Conservation (phyloP, 2,329 filamentous ascomycete genomes). For the Cladosporium sp. region DNA sequence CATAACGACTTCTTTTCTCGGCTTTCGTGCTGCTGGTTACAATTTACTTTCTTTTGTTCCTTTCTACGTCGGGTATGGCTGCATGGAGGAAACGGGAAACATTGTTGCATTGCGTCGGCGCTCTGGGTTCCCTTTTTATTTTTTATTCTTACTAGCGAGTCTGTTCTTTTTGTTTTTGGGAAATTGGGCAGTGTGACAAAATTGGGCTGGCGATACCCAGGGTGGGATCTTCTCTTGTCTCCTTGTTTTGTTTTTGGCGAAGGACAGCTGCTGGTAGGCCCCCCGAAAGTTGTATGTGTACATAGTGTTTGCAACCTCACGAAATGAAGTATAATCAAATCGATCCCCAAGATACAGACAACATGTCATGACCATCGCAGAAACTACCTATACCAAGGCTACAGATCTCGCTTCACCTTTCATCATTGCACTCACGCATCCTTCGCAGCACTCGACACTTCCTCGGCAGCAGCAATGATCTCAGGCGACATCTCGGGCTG, state of each 20-base stretch:
- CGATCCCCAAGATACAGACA: background rate
- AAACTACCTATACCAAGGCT: background rate
- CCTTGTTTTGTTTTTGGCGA: background rate
- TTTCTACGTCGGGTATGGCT: background rate
- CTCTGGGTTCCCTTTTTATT: background rate
- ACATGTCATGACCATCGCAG: background rate
- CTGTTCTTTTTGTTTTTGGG: background rate
- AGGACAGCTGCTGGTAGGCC: background rate
- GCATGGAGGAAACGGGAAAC: background rate
- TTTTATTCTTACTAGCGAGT: background rate
- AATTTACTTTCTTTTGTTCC: background rate
- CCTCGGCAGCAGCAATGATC: background rate
- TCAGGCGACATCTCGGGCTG: background rate
- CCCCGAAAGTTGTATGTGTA: background rate
- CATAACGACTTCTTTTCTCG: background rate
- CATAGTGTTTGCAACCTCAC: background rate
- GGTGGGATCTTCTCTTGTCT: background rate
- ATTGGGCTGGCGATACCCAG: background rate
- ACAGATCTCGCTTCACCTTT: background rate
- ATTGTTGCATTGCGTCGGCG: constrained; percentile 14
- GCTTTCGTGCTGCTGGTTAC: background rate
- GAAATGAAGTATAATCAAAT: background rate
- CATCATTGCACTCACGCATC: background rate
- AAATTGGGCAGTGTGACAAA: background rate
- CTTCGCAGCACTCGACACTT: background rate